Percentiles rank a stretch among this genome's conserved stretches.
Evolutionary conservation across 768 basidiomycete genomes (phyloP).

Genomic region (Phallus indusiatus): DNA sequence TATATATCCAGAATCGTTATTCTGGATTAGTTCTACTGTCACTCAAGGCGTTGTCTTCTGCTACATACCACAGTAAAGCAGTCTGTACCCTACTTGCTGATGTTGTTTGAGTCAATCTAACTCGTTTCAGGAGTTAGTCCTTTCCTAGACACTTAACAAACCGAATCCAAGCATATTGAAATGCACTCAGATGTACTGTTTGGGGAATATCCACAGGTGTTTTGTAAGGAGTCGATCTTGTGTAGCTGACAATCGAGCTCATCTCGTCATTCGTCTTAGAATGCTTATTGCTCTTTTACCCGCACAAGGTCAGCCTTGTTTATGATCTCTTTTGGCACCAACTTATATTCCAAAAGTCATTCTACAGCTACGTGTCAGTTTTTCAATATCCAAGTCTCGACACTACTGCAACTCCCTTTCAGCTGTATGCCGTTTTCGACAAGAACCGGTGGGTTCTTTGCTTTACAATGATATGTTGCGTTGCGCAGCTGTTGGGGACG

Average conservation of each 20-base stretch:
- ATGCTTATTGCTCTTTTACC: not conserved
- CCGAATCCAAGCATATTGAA: too few relatives aligned
- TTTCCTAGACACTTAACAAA: too few relatives aligned
- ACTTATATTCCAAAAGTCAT: not conserved
- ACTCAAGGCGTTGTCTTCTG: not conserved
- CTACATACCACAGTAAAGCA: not conserved
- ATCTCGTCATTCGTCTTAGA: not conserved
- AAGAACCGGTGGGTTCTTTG: not conserved
- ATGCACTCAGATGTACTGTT: not conserved
- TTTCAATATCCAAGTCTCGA: not conserved
- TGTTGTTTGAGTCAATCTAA: not conserved
- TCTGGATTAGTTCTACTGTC: not conserved
- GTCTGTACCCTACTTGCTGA: not conserved
- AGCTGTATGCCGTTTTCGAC: not conserved
- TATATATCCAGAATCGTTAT: not conserved
- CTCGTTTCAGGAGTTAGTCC: not conserved
- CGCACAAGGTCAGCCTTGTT: not conserved
- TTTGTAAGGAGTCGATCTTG: not conserved
- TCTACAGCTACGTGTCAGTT: not conserved
- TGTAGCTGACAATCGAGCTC: not conserved
- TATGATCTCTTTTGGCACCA: not conserved
- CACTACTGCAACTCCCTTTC: not conserved
- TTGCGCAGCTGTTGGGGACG: not conserved
- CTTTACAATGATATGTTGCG: not conserved
- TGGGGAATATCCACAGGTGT: not conserved